These are phyloP conservation scores for Fagopyrum esculentum DNA, from an alignment of 148 eudicot species.

Conservation along the genomic window DNA sequence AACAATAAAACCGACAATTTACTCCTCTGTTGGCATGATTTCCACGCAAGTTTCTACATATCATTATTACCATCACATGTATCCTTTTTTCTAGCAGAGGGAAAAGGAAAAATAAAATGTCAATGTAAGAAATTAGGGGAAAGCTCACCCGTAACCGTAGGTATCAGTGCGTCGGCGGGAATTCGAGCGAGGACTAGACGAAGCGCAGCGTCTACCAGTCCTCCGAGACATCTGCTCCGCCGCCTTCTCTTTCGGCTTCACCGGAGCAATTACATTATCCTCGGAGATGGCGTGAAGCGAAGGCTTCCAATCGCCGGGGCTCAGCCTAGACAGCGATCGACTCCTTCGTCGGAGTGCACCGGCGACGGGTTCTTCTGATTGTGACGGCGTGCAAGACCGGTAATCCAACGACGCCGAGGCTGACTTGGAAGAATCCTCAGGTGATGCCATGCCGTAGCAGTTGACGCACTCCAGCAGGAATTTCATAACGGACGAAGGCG, in stretches of 20 bases:
- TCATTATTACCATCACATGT: neutral
- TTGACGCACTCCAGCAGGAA: constrained; percentile 11
- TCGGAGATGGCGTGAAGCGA: constrained; percentile 27
- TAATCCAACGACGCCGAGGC: neutral
- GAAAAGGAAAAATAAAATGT: neutral
- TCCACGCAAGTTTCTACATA: neutral
- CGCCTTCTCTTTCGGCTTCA: constrained; percentile 12
- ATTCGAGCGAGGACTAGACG: constrained; percentile 16
- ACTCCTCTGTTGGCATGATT: neutral
- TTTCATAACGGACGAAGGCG: neutral
- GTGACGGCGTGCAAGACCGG: neutral
- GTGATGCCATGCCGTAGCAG: neutral
- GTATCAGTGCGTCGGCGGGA: constrained; percentile 6
- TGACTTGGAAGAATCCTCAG: neutral
- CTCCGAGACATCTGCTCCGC: constrained; percentile 1
- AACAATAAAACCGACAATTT: no score
- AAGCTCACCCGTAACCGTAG: constrained; percentile 13
- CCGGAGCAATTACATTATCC: constrained; percentile 19
- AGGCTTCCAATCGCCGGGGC: constrained; percentile 17
- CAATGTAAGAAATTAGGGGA: neutral
- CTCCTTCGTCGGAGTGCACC: neutral
- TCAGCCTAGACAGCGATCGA: constrained; percentile 1
- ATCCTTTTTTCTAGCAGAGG: neutral
- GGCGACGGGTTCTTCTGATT: neutral
- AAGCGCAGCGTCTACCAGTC: constrained; percentile 26